Percentiles rank a stretch among this genome's conserved stretches.
Conservation (phyloP, 2,329 filamentous ascomycete genomes). For the Pseudopithomyces maydicus region DNA sequence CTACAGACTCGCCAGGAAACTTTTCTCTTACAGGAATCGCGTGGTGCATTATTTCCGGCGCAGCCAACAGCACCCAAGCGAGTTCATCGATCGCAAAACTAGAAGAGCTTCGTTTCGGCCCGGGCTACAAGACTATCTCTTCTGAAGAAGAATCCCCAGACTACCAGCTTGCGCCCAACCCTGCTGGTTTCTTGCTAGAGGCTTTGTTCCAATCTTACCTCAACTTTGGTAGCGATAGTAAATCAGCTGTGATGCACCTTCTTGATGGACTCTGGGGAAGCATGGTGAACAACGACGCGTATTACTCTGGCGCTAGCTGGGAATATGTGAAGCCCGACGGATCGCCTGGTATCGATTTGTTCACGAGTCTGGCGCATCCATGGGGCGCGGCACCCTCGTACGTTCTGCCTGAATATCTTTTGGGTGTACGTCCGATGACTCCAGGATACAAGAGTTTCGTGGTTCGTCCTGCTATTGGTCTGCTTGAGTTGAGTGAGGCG, state of each 20-base stretch:
- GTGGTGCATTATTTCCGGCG: constrained; percentile 42
- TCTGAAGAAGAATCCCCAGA: constrained; percentile 15
- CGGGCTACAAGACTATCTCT: constrained; percentile 40
- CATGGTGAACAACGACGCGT: constrained; percentile 47
- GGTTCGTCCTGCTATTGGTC: background rate
- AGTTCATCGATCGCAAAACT: constrained; percentile 34
- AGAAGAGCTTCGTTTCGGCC: constrained; percentile 33
- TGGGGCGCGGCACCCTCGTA: constrained; percentile 56
- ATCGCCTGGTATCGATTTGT: constrained; percentile 48
- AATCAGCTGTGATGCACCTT: constrained; percentile 28
- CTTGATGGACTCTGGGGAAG: constrained; percentile 48
- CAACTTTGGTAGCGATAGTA: constrained; percentile 14
- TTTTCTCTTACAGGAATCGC: constrained; percentile 41
- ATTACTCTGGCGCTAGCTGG: constrained; percentile 51
- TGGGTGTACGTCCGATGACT: constrained; percentile 14
- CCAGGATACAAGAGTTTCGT: constrained; percentile 16
- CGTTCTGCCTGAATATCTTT: constrained; percentile 37
- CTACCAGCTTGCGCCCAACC: constrained; percentile 48
- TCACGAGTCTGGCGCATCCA: constrained; percentile 51
- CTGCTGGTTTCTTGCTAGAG: constrained; percentile 51
- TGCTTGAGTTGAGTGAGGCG: background rate
- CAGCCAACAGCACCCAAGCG: constrained; percentile 39
- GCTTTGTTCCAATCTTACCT: constrained; percentile 37
- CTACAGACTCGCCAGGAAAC: constrained; percentile 27
- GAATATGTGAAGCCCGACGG: constrained; percentile 51